Evolutionary conservation across 177 flowering plant genomes (phyloP), one percentile per base, ranked within the genome.

Genomic region (Telopea speciosissima): DNA sequence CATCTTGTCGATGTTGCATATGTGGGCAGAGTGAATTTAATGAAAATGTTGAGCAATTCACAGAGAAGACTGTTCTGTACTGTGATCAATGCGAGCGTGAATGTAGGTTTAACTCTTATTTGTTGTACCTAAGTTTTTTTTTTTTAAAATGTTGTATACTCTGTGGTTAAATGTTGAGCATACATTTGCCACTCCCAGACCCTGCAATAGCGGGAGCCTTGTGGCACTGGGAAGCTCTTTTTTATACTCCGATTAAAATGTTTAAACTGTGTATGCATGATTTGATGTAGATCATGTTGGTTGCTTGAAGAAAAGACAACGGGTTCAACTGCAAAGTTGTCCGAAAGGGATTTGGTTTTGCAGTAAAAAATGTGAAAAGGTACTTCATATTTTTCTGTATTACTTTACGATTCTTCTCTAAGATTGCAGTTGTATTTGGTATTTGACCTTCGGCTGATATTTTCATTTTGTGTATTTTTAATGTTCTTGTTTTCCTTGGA

Each of bases 51-150:
- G 80, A 64, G 63, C 70, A 71, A 24, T 44, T 62, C 54, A 66
- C 69, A 24, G 86, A 78, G 63, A 65, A 67, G 23, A 69, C 69
- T 58, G 5, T 82, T 73, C 71, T 82, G 19, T 81, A 36, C 54
- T 95, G 99, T 74, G 61, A 74, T 75, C 97, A 92, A 74, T 95
- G 99, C 71, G 84, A 83, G 75, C 89, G 45, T 63, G 83, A 81
- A 81, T 94, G 99, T 92, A 77, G 7, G 93, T 78, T 64, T 67
- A 70, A 25, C 49, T 67, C 63, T 59, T 63, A 10, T 44, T 54
- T 64, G 33, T 45, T 36, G 22, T 42, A 42, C 25, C 25, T 69
- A 11, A n/a, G 7, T 63, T 19, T 28, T 45, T 3, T 52, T 8
- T n/a, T n/a, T n/a, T n/a, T n/a, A n/a, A n/a, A n/a, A 24, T 12